Evolutionary conservation across 495 filamentous ascomycete species (phyloP), one percentile per base, ranked within the genome.

Genomic region (Xylaria flabelliformis): DNA sequence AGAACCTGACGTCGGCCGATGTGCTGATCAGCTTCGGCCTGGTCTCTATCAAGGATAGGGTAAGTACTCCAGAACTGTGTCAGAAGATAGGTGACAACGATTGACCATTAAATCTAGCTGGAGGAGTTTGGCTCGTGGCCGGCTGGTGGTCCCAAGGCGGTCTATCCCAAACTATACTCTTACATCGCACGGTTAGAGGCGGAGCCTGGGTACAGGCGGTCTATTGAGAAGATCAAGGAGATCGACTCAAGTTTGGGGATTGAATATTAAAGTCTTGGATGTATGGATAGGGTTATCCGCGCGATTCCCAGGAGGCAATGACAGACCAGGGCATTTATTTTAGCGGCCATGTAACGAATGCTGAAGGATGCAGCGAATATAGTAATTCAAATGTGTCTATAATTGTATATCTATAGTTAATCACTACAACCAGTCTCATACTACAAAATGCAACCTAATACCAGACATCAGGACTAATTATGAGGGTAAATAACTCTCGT

Each of bases 11-110:
- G 0, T 90, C 89, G 0, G 95, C 92, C 0, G 95, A 98, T 78
- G 92, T 98, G 51, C 77, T 96, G 75, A 83, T 97, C 81, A 90
- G 87, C 74, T 97, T 92, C 78, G 92, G 91, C 0, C 78, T 97
- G 12, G 84, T 89, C 36, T 87, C 87, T 3, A 88, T 84, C 8
- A 83, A 83, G 71, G 86, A 90, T 41, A 82, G 82, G 41, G 67
- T 69, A 39, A 69, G 67, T 69, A 5, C 34, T 55, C 53, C 24
- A 36, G 21, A 12, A 50, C 3, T 19, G 3, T 44, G 29, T 50
- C 24, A 4, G 41, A 26, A 48, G 50, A 69, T 21, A 10, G 39
- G 51, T 0, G 15, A 17, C 53, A 29, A 13, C 39, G 17, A 41
- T 26, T 69, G n/a, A 69, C 55, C 8, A 24, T 34, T 50, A 44